Conservation (phyloP, 352 stramenopile genomes). For the Phytophthora sp. region DNA sequence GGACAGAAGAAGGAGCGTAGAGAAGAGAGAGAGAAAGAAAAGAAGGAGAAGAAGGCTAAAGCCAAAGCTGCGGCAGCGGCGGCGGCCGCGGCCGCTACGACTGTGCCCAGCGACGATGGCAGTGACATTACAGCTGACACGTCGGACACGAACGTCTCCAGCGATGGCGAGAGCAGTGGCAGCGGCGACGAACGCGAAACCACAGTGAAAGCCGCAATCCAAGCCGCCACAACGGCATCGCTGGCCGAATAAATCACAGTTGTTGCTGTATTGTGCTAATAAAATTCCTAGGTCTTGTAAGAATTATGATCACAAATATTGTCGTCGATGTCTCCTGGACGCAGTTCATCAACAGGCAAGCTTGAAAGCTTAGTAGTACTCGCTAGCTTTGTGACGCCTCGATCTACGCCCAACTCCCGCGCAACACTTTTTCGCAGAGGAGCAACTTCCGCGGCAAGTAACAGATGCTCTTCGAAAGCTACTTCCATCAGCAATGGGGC, state of each 20-base stretch:
- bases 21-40: constrained; percentile 26
- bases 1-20: constrained; percentile 39
- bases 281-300: constrained; percentile 19
- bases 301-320: background rate
- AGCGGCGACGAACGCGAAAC: constrained; percentile 51
- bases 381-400: background rate
- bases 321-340: constrained; percentile 21
- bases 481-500: constrained; percentile 64
- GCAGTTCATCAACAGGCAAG: constrained; percentile 10
- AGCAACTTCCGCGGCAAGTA: constrained; percentile 28
- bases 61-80: constrained; percentile 18
- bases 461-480: constrained; percentile 51
- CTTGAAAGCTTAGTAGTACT: constrained; percentile 3
- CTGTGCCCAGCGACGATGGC: constrained; percentile 19
- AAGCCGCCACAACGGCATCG: constrained; percentile 51
- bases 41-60: constrained; percentile 25
- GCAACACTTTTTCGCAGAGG: constrained; percentile 11
- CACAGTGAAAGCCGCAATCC: constrained; percentile 69
- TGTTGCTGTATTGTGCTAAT: constrained; percentile 21
- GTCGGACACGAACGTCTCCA: constrained; percentile 21
- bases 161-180: constrained; percentile 35
- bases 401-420: constrained; percentile 19
- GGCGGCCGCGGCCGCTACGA: constrained; percentile 6
- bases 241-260: constrained; percentile 17
- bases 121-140: constrained; percentile 27